phyloP scores from a whole-genome alignment of 2,329 filamentous ascomycete genomes.

The Lojkania enalia region DNA sequence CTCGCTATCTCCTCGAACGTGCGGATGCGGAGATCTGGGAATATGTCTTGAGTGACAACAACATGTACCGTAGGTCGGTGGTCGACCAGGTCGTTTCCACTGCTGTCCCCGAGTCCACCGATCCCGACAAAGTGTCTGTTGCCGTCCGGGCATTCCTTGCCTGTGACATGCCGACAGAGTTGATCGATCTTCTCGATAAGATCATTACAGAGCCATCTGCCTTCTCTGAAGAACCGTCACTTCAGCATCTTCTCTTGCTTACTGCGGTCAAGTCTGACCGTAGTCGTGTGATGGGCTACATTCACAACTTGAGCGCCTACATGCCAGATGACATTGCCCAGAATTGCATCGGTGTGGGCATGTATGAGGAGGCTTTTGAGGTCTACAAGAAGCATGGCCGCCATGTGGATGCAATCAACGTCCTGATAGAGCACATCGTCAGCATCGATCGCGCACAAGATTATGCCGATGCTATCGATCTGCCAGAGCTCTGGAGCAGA shows the following conservation, averaged over 20 bases:
- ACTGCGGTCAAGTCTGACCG: constrained; percentile 98
- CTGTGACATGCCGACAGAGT: constrained; percentile 86
- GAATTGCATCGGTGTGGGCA: constrained; percentile 90
- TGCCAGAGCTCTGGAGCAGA: constrained; percentile 96
- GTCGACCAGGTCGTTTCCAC: constrained; percentile 96
- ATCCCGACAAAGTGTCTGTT: constrained; percentile 92
- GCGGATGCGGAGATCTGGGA: constrained; percentile 89
- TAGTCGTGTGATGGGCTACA: constrained; percentile 91
- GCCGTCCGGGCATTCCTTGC: constrained; percentile 92
- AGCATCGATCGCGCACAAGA: constrained; percentile 97
- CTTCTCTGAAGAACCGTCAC: constrained; percentile 94
- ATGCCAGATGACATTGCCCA: constrained; percentile 89
- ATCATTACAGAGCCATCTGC: constrained; percentile 99
- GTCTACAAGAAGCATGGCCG: constrained; percentile 98
- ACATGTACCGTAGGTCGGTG: constrained; percentile 88
- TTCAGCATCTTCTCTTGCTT: constrained; percentile 95
- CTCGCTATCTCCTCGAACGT: constrained; percentile 89
- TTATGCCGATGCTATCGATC: constrained; percentile 91
- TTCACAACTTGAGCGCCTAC: constrained; percentile 86
- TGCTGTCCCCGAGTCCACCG: constrained; percentile 87
- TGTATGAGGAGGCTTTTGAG: constrained; percentile 96
- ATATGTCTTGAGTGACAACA: constrained; percentile 94
- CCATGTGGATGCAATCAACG: constrained; percentile 82
- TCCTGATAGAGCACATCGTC: constrained; percentile 93
- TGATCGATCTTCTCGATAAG: constrained; percentile 98